These are phyloP conservation scores for Erythrobasidium yunnanense DNA, from an alignment of 768 basidiomycete species.

Conservation along the genomic window DNA sequence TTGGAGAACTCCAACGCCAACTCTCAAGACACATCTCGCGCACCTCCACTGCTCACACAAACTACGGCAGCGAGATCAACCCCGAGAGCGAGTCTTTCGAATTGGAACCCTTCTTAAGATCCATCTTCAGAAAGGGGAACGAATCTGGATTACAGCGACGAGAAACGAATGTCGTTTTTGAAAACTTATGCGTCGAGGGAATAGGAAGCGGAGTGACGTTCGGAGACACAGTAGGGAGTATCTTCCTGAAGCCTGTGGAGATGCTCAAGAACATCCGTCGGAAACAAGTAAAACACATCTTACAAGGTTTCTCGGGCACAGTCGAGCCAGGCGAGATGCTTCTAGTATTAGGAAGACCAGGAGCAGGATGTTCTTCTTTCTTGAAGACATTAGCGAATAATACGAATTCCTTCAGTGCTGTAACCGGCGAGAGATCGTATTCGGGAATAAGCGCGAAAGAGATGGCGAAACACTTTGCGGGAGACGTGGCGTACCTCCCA, in stretches of 20 bases:
- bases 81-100: conserved; percentile 27
- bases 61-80: conserved; percentile 3
- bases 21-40: conserved; percentile 3
- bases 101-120: conserved; percentile 23
- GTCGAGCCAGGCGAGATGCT: conserved; percentile 66
- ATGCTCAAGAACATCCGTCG: neutral
- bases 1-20: neutral
- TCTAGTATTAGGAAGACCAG: conserved; percentile 46
- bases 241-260: neutral
- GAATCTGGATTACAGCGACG: conserved; percentile 3
- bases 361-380: conserved; percentile 45
- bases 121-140: neutral
- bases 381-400: conserved; percentile 49
- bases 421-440: conserved; percentile 45
- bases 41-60: neutral
- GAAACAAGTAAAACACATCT: conserved; percentile 40
- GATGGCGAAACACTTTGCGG: conserved; percentile 49
- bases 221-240: neutral
- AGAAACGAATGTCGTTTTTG: conserved; percentile 26
- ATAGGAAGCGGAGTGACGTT: conserved; percentile 13
- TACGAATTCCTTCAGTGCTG: conserved; percentile 42
- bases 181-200: conserved; percentile 23
- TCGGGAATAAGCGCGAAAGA: conserved; percentile 47
- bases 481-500: conserved; percentile 64
- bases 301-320: conserved; percentile 56